Percentiles rank a stretch among this genome's conserved stretches.
Conservation (phyloP, 805 yeast genomes). For the Saccharomyces eubayanus region DNA sequence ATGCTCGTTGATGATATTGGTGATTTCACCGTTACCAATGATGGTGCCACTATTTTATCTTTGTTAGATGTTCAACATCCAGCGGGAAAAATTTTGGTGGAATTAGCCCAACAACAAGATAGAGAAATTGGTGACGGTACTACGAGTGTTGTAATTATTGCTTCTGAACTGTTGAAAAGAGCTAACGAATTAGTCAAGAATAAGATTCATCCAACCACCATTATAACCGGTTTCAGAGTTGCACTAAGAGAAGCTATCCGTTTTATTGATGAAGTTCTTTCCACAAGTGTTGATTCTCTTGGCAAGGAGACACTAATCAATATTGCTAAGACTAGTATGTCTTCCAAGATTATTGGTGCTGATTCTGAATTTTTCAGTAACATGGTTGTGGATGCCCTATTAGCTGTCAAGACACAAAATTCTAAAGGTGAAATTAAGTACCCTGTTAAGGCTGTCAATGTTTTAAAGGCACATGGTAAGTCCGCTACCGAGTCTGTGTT, state of each 20-base stretch:
- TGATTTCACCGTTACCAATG: conserved; percentile 96
- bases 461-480: conserved; percentile 94
- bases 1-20: conserved; percentile 99
- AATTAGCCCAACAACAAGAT: conserved; percentile 97
- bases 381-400: conserved; percentile 90
- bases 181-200: conserved; percentile 91
- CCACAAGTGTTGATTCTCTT: conserved; percentile 67
- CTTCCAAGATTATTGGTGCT: conserved; percentile 89
- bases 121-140: conserved; percentile 98
- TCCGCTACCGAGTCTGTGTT: conserved; percentile 79
- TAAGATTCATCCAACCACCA: conserved; percentile 95
- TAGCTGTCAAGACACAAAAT: conserved; percentile 87
- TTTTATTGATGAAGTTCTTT: conserved; percentile 76
- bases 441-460: conserved; percentile 95
- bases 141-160: conserved; percentile 93
- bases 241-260: conserved; percentile 87
- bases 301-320: conserved; percentile 80
- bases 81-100: conserved; percentile 94
- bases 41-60: conserved; percentile 92
- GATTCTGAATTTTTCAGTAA: conserved; percentile 85
- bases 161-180: conserved; percentile 81
- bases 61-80: conserved; percentile 96
- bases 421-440: conserved; percentile 81
- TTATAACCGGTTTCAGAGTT: conserved; percentile 90
- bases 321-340: conserved; percentile 96